Percentiles rank a stretch among this genome's conserved stretches.
Evolutionary conservation across 495 filamentous ascomycete species (phyloP).

Genomic region (Aspergillus homomorphus): DNA sequence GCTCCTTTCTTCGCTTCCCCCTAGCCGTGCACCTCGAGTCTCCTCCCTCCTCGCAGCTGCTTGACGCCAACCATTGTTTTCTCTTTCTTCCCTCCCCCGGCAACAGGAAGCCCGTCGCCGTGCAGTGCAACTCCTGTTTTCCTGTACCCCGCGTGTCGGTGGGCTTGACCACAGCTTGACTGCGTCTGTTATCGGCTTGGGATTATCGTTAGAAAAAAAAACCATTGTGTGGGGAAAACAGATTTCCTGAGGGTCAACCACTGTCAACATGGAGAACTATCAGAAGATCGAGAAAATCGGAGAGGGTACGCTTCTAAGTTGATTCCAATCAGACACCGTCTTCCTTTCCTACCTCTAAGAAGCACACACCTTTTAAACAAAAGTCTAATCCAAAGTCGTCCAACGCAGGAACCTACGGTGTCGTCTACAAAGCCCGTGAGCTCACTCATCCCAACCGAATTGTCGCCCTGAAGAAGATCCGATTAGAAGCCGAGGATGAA

Average conservation of each 20-base stretch:
- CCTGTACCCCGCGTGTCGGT: constrained; percentile 19
- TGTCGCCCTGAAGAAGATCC: constrained; percentile 97
- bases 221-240: constrained; percentile 15
- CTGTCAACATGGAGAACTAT: constrained; percentile 86
- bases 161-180: constrained; percentile 7
- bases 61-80: constrained; percentile 19
- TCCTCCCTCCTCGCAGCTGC: constrained; percentile 13
- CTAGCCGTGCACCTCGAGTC: constrained; percentile 2
- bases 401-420: constrained; percentile 76
- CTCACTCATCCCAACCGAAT: constrained; percentile 73
- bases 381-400: background rate
- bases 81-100: constrained; percentile 18
- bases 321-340: constrained; percentile 5
- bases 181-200: background rate
- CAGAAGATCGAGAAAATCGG: constrained; percentile 99
- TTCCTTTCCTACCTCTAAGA: background rate
- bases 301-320: constrained; percentile 67
- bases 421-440: constrained; percentile 89
- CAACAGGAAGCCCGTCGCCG: constrained; percentile 14
- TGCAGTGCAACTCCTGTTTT: constrained; percentile 16
- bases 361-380: background rate
- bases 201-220: constrained; percentile 3
- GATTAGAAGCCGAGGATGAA: constrained; percentile 95
- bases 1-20: constrained; percentile 3
- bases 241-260: background rate